Base-by-base conservation (phyloP, 768 basidiomycete genomes). In the Suillus fuscotomentosus region DNA sequence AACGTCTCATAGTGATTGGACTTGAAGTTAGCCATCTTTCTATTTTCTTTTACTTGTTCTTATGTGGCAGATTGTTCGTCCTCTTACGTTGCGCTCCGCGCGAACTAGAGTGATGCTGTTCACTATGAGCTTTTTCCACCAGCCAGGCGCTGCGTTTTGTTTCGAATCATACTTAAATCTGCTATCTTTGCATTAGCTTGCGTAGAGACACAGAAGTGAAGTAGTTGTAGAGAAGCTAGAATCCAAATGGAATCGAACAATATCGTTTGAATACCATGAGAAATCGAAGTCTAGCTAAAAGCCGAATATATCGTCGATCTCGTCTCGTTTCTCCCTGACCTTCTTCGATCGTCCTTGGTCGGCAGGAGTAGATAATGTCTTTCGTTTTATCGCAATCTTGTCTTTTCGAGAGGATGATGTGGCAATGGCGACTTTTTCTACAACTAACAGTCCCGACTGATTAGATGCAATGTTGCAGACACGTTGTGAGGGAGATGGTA, bases 241-340 rank as follows among this genome's bases (percentile, higher is more conserved):
- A 27, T 42, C 13, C 10, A 45, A 24, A 13, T 38, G 17, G 22
- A 36, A 39, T 27, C 61, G 41, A 10, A 27, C 2, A 15, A 42
- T n/a, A 65, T 27, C 31, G 11, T 10, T n/a, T 24, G 22, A 36
- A 15, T 22, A 8, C 11, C 36, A 54, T 50, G 24, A 27, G 36
- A 54, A 42, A 24, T 34, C 13, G 20, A 60, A 41, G 15, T 27
- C 17, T 42, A 14, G 31, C 60, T 65, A 78, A 59, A 77, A 79
- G 0, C 82, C 84, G 71, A 90, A 90, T 24, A 90, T 89, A n/a
- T 83, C 83, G 67, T 90, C 89, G 43, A 90, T 90, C 69, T 89
- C 89, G 67, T 90, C 82, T 61, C 68, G 76, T 50, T 72, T 74
- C 64, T 72, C 75, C 71, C 75, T 79, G 67, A 78, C 79, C 64